A percentile compares a stretch with the other conserved stretches of the same genome.
Conservation (phyloP, 176 grass and related monocot genomes). For the Stipa capillata region DNA sequence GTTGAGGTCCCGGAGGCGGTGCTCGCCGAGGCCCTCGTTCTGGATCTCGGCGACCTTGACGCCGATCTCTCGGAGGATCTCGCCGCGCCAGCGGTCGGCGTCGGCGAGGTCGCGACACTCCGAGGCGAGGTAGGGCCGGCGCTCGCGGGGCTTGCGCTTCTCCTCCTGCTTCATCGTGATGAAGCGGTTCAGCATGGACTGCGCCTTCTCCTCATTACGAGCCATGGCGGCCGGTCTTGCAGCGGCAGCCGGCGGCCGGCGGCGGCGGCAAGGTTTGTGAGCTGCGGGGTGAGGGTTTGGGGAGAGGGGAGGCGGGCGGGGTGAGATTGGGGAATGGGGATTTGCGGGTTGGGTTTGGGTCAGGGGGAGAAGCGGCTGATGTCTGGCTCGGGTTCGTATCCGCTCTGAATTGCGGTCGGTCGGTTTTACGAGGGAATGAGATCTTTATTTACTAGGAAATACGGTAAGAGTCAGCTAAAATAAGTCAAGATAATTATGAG, state of each 20-base stretch:
- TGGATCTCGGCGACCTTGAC: constrained; percentile 96
- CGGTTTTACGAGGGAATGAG: too few relatives aligned
- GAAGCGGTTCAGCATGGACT: constrained; percentile 97
- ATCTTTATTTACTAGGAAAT: too few relatives aligned
- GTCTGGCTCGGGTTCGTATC: too few relatives aligned
- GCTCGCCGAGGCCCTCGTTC: constrained; percentile 94
- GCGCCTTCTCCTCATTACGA: constrained; percentile 94
- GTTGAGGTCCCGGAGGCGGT: constrained; percentile 95
- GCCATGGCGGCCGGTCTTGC: constrained; percentile 43
- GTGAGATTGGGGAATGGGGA: background rate
- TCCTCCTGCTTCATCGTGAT: constrained; percentile 99
- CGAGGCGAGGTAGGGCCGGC: constrained; percentile 83
- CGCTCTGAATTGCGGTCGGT: too few relatives aligned
- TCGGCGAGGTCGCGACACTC: constrained; percentile 97
- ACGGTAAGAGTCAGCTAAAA: too few relatives aligned
- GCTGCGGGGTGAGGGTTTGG: constrained; percentile 22
- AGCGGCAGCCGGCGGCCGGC: background rate
- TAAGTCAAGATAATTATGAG: too few relatives aligned
- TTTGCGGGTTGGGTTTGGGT: background rate
- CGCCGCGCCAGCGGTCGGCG: constrained; percentile 77
- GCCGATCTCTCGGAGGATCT: constrained; percentile 97
- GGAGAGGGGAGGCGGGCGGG: background rate
- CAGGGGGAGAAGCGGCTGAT: background rate
- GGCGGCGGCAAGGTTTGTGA: constrained; percentile 20
- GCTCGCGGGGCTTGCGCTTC: constrained; percentile 93